Percentiles rank a stretch among this genome's conserved stretches.
Conservation (phyloP, 805 yeast genomes). For the Brettanomyces sp. region DNA sequence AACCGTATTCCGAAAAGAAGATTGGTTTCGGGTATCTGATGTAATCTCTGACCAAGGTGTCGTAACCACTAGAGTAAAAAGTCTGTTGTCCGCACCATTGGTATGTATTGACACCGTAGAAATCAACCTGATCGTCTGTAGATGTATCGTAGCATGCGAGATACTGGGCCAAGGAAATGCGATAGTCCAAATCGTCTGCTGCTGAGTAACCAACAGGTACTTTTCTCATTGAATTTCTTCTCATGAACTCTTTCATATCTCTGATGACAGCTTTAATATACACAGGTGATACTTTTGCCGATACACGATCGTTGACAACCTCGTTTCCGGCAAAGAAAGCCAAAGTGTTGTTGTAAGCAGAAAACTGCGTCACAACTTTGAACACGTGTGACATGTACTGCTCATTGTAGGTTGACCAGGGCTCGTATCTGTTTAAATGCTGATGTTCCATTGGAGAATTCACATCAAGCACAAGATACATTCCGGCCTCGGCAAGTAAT, state of each 20-base stretch:
- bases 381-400: conserved; percentile 69
- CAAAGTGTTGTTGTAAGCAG: conserved; percentile 78
- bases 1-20: conserved; percentile 87
- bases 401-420: conserved; percentile 77
- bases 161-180: conserved; percentile 70
- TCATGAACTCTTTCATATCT: conserved; percentile 71
- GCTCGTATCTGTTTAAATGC: conserved; percentile 83
- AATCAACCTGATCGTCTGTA: conserved; percentile 55
- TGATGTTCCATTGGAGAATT: conserved; percentile 76
- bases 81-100: conserved; percentile 89
- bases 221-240: conserved; percentile 40
- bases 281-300: conserved; percentile 61
- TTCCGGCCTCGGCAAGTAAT: conserved; percentile 81
- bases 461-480: conserved; percentile 84
- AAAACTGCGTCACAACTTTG: conserved; percentile 70
- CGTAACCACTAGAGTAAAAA: conserved; percentile 68
- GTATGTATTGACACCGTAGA: conserved; percentile 73
- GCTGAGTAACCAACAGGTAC: conserved; percentile 96
- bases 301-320: conserved; percentile 67
- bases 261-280: conserved; percentile 72
- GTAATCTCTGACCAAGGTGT: conserved; percentile 62
- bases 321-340: conserved; percentile 94
- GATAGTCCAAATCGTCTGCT: conserved; percentile 78
- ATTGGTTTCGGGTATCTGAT: conserved; percentile 62
- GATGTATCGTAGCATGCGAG: conserved; percentile 61